Evolutionary conservation across 352 stramenopile genomes (phyloP).

Genomic region (Plasmopara viticola): DNA sequence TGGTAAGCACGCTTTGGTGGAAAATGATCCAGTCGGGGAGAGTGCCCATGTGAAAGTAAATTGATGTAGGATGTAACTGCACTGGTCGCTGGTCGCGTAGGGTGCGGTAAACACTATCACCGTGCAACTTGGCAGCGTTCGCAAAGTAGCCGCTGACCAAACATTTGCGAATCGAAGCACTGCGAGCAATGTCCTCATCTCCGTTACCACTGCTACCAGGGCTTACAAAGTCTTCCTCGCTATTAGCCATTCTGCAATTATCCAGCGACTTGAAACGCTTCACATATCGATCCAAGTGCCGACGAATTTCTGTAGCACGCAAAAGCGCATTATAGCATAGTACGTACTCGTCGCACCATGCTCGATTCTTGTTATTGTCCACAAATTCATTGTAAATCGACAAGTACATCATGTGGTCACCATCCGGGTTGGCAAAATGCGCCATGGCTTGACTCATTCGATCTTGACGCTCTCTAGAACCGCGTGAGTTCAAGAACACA

Average conservation of each 20-base stretch:
- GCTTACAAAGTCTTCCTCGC: constrained; percentile 14
- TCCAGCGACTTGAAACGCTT: constrained; percentile 36
- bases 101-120: constrained; percentile 59
- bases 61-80: constrained; percentile 69
- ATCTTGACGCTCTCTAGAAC: constrained; percentile 58
- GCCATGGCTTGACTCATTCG: constrained; percentile 65
- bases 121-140: constrained; percentile 95
- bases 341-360: constrained; percentile 75
- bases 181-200: constrained; percentile 21
- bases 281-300: constrained; percentile 62
- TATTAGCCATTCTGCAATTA: background rate
- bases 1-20: constrained; percentile 97
- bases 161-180: constrained; percentile 46
- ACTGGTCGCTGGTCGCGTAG: constrained; percentile 61
- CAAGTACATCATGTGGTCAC: constrained; percentile 68
- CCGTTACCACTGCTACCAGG: constrained; percentile 9
- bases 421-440: constrained; percentile 55
- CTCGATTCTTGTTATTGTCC: constrained; percentile 47
- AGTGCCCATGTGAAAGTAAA: constrained; percentile 65
- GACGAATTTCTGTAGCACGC: constrained; percentile 59
- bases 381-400: constrained; percentile 69
- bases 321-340: constrained; percentile 51
- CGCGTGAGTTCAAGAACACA: constrained; percentile 54
- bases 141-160: constrained; percentile 88
- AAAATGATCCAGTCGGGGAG: constrained; percentile 98